Evolutionary conservation across 2,329 filamentous ascomycete species (phyloP), one percentile per base, ranked within the genome.

Genomic region (Verticillium nonalfalfae): DNA sequence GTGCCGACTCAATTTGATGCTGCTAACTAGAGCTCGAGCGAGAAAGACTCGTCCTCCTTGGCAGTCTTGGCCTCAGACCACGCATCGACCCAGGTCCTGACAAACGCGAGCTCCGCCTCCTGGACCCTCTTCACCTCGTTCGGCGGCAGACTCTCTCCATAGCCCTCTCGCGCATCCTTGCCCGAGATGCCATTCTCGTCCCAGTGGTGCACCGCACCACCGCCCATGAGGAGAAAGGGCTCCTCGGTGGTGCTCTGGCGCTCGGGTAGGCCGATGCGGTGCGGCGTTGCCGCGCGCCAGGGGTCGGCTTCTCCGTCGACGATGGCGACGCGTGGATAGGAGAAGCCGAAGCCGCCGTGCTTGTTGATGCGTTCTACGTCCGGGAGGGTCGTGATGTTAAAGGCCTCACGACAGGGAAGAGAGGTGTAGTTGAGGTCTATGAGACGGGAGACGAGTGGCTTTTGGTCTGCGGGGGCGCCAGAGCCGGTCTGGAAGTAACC

Each of bases 261-360:
- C 34, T 78, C 75, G 0, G 80, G 78, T 0, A 86, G 81, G 1
- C 79, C 82, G 18, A 85, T 81, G 0, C 86, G 87, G 57, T 94
- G 87, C 0, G 89, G 85, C 0, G 88, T 89, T 0, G 89, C 90
- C 10, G 86, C 85, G n/a, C 88, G 83, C 92, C 92, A 96, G 0
- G 91, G 91, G 69, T 96, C 92, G 61, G 85, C 84, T 64, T 90
- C 84, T 34, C 91, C 91, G 64, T 93, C 91, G 45, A 96, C 78
- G 57, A 90, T 82, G 2, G 92, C 92, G 0, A 96, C 82, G 1
- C 91, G 87, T 1, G 88, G 84, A 70, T 91, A 93, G 55, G 83
- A 82, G 67, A 95, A 88, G 71, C 84, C 76, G 73, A 87, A 90
- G 13, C 86, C 90, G 55, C 92, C 92, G 65, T 90, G 88, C 69